phyloP scores from a whole-genome alignment of 2,329 filamentous ascomycete species.

The Fusarium sulawesiense region DNA sequence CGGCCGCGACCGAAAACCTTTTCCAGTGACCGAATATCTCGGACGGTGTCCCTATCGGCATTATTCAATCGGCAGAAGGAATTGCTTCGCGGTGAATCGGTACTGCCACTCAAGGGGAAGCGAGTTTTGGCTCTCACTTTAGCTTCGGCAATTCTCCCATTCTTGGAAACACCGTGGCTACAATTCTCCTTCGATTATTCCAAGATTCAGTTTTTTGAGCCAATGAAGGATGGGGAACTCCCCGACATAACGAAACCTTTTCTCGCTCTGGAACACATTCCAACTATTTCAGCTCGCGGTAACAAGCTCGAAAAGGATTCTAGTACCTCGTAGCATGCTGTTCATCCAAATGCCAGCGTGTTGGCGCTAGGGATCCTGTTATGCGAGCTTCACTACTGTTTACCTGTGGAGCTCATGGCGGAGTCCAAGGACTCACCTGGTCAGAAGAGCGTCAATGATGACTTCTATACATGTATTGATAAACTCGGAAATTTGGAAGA shows the following conservation, averaged over 20 bases:
- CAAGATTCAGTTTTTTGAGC: conserved; percentile 4
- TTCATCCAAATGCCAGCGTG: conserved; percentile 1
- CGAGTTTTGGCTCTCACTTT: not conserved
- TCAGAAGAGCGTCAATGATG: not conserved
- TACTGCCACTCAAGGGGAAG: conserved; percentile 2
- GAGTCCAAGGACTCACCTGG: accelerated
- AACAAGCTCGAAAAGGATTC: no score
- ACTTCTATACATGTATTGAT: not conserved
- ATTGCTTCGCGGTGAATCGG: not conserved
- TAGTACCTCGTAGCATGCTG: no score
- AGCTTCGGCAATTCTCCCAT: not conserved
- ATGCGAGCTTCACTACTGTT: conserved; percentile 4
- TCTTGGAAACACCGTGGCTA: conserved; percentile 1
- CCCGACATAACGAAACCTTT: conserved; percentile 7
- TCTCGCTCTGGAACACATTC: not conserved
- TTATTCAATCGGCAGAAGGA: conserved; percentile 1
- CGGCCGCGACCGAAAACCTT: not conserved
- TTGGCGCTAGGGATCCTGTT: not conserved
- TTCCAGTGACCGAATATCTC: not conserved
- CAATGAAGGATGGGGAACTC: not conserved
- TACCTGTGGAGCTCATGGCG: not conserved
- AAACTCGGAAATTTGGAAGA: not conserved
- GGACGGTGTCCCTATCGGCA: not conserved
- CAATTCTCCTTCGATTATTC: not conserved
- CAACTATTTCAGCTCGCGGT: not conserved